phyloP scores from a whole-genome alignment of 495 filamentous ascomycete species.

The Cryomyces minteri region DNA sequence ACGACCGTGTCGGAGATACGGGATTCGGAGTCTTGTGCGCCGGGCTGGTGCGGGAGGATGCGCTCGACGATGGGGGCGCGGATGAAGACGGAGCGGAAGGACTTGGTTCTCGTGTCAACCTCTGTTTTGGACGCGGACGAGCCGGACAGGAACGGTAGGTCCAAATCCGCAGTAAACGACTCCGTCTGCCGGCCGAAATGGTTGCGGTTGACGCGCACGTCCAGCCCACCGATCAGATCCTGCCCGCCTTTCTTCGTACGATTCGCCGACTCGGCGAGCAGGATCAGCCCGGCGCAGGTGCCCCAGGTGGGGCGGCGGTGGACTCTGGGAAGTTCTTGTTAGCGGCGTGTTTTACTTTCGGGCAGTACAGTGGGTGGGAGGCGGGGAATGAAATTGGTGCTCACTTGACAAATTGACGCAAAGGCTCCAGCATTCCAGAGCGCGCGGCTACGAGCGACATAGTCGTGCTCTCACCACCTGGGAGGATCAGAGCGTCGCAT shows the following conservation, averaged over 20 bases:
- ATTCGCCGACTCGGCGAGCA: constrained; percentile 78
- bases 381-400: constrained; percentile 10
- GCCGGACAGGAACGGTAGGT: constrained; percentile 48
- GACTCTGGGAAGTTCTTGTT: constrained; percentile 20
- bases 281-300: constrained; percentile 86
- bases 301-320: constrained; percentile 79
- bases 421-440: constrained; percentile 60
- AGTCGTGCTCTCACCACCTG: constrained; percentile 88
- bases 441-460: constrained; percentile 77
- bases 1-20: constrained; percentile 40
- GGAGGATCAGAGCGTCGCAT: constrained; percentile 77
- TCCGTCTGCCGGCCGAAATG: constrained; percentile 90
- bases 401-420: constrained; percentile 89
- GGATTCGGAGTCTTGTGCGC: constrained; percentile 30
- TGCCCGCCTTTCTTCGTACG: constrained; percentile 69
- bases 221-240: constrained; percentile 80
- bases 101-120: constrained; percentile 10
- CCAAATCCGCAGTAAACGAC: constrained; percentile 67
- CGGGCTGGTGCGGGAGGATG: constrained; percentile 39
- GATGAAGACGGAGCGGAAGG: constrained; percentile 81
- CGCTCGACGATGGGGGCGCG: constrained; percentile 85
- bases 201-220: constrained; percentile 85
- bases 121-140: background rate
- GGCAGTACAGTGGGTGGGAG: background rate
- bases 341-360: background rate